phyloP scores from a whole-genome alignment of 2,329 filamentous ascomycete genomes.

The Penicillium sp. region DNA sequence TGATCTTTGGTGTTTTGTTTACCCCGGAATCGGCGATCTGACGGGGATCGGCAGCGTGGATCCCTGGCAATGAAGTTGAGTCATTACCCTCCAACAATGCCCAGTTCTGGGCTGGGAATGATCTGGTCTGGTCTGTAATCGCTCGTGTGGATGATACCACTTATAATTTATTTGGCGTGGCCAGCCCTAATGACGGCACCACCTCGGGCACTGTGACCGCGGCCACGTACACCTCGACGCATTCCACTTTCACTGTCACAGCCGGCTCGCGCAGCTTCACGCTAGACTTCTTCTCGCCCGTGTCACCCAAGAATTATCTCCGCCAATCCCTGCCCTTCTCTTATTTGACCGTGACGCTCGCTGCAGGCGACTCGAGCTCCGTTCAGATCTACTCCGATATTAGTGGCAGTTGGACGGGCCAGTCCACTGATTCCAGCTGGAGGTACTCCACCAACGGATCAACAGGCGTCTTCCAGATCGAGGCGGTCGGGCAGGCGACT shows the following conservation, averaged over 20 bases:
- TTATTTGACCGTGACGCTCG: constrained; percentile 41
- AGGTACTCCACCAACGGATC: constrained; percentile 22
- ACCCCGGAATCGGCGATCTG: neutral
- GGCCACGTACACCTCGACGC: constrained; percentile 40
- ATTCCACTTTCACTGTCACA: constrained; percentile 37
- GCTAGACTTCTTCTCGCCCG: constrained; percentile 45
- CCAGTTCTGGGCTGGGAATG: constrained; percentile 42
- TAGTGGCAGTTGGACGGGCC: constrained; percentile 41
- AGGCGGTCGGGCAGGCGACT: constrained; percentile 24
- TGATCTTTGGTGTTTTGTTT: constrained; percentile 1
- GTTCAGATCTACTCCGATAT: constrained; percentile 45
- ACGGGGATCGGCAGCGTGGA: constrained; percentile 32
- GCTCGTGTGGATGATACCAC: constrained; percentile 38
- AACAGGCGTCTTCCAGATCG: constrained; percentile 32
- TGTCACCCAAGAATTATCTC: constrained; percentile 39
- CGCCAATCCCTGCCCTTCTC: constrained; percentile 43
- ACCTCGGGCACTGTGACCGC: constrained; percentile 30
- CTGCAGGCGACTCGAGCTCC: constrained; percentile 18
- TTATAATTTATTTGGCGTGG: constrained; percentile 42
- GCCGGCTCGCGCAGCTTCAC: constrained; percentile 35
- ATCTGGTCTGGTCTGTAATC: constrained; percentile 40
- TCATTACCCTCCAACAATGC: constrained; percentile 34
- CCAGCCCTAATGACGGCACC: constrained; percentile 23
- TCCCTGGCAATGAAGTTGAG: constrained; percentile 36
- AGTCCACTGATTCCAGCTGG: constrained; percentile 25